Evolutionary conservation across 257 asterid genomes (phyloP).

Genomic region (Solanum chilense): DNA sequence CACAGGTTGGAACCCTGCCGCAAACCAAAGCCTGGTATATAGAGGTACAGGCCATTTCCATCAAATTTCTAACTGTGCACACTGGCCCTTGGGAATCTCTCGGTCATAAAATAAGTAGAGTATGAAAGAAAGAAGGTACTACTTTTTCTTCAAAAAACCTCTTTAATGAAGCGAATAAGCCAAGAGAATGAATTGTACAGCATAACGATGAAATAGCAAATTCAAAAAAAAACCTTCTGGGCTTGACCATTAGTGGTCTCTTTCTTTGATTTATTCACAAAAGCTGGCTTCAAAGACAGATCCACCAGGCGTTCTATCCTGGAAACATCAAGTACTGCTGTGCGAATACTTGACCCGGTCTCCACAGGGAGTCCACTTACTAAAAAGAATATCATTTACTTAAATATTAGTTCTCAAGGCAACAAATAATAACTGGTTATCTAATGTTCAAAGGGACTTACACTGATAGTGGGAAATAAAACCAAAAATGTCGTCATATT

Average conservation of each 20-base stretch:
- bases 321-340: constrained; percentile 84
- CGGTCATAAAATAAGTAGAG: not conserved
- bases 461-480: constrained; percentile 82
- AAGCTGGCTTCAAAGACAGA: constrained; percentile 69
- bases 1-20: not conserved
- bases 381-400: constrained; percentile 20
- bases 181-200: not conserved
- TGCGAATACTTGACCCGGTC: constrained; percentile 42
- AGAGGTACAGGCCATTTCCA: not conserved
- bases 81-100: not conserved
- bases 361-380: constrained; percentile 55
- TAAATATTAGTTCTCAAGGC: not conserved
- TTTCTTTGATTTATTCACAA: constrained; percentile 30
- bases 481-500: constrained; percentile 58
- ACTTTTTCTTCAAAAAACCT: not conserved
- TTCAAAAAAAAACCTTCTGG: constrained; percentile 42
- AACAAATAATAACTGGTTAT: not conserved
- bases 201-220: not conserved
- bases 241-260: constrained; percentile 21
- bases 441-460: constrained; percentile 24
- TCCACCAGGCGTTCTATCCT: constrained; percentile 83
- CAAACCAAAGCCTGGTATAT: not conserved
- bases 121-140: not conserved
- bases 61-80: not conserved
- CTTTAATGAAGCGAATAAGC: not conserved